Conservation (phyloP, 176 grass and related monocot genomes). For the Oryza brachyantha region DNA sequence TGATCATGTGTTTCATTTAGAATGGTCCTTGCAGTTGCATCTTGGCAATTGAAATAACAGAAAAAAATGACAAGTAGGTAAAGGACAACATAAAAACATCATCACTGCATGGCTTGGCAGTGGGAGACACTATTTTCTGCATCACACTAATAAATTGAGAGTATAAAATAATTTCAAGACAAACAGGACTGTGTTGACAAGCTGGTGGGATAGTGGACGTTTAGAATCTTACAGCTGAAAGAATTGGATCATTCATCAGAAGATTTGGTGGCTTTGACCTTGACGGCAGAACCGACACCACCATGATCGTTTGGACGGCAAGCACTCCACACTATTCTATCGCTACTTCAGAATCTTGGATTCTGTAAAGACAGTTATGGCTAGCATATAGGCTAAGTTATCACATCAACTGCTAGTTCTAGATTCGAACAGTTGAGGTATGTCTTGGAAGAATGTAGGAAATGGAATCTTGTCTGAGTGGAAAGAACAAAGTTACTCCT, state of each 20-base stretch:
- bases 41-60: background rate
- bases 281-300: conserved; percentile 78
- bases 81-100: conserved; percentile 10
- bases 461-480: too few relatives aligned
- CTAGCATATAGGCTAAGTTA: conserved; percentile 13
- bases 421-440: too few relatives aligned
- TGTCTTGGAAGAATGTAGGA: too few relatives aligned
- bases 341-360: too few relatives aligned
- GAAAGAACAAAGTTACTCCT: too few relatives aligned
- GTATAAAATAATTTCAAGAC: background rate
- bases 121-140: background rate
- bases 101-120: background rate
- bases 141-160: background rate
- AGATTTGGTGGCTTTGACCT: background rate
- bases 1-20: background rate
- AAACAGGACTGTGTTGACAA: too few relatives aligned
- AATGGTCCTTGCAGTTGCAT: background rate
- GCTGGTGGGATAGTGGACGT: conserved; percentile 73
- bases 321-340: too few relatives aligned
- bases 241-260: conserved; percentile 31
- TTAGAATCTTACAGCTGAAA: conserved; percentile 28
- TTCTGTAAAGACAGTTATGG: conserved; percentile 46
- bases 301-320: conserved; percentile 63
- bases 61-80: background rate
- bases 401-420: too few relatives aligned